Evolutionary conservation across 768 basidiomycete genomes (phyloP), one percentile per base, ranked within the genome.

Genomic region (Panaeolus papilionaceus): DNA sequence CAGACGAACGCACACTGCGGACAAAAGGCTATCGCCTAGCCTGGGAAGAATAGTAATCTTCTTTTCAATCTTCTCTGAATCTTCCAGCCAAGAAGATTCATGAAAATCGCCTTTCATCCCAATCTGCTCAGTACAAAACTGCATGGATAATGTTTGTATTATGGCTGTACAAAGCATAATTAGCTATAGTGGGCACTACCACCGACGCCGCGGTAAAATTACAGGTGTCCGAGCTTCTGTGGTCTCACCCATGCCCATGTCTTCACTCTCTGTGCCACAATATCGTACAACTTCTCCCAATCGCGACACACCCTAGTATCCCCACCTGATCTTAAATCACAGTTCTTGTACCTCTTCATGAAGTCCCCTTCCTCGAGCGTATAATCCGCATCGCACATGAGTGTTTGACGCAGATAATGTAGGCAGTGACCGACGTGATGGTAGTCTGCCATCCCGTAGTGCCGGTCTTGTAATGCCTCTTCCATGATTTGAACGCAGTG

Each of bases 331-430:
- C 3, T 68, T 58, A 58, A 16, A 28, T 75, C 72, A 45, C 71
- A 77, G 44, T 76, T 70, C 14, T 14, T 16, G 28, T 58, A 23
- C 10, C 67, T 68, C 63, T 64, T 63, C 73, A 75, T 71, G 63
- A 79, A 80, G 64, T 80, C 79, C 0, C 78, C 79, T 33, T 72
- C 66, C 64, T 81, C 81, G 8, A 82, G 63, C 3, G 72, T 74
- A 38, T 75, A 72, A 18, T 75, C 71, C 14, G 79, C 77, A 9
- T 72, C 73, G 64, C 80, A 82, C 37, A 82, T 66, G 9, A 81
- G 62, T 0, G 76, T 77, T 47, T 81, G 79, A 5, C 79, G 71
- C 8, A 81, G 69, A 67, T 80, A 81, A 44, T 77, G 72, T 1
- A 81, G 63, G 64, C 81, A 82, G 64, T 82, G 81, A 0, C 73